A percentile compares a stretch with the other conserved stretches of the same genome.
These are phyloP conservation scores for Acacia crassicarpa DNA, from an alignment of 306 rosid genomes.

Conservation along the genomic window DNA sequence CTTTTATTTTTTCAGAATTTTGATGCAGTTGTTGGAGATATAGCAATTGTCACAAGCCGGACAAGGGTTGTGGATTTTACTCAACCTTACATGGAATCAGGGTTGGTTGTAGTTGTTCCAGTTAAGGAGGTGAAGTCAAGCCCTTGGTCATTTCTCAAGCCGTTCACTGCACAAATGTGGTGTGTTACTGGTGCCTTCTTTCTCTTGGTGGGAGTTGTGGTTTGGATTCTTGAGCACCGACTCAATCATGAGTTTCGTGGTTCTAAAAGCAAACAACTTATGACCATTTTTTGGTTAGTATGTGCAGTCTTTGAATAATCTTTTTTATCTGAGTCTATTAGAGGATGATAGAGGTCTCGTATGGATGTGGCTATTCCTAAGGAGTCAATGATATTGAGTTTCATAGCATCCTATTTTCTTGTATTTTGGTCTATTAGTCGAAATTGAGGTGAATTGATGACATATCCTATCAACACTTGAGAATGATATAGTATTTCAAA, in stretches of 20 bases:
- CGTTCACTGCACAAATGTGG: conserved; percentile 80
- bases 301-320: background rate
- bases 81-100: conserved; percentile 77
- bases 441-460: background rate
- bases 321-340: background rate
- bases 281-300: conserved; percentile 81
- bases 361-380: background rate
- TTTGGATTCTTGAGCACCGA: conserved; percentile 97
- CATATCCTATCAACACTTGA: background rate
- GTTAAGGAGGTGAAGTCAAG: conserved; percentile 59
- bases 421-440: background rate
- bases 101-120: conserved; percentile 74
- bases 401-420: conserved; percentile 2
- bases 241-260: conserved; percentile 80
- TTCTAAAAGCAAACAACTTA: conserved; percentile 73
- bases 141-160: conserved; percentile 85
- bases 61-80: conserved; percentile 87
- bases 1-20: conserved; percentile 50
- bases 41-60: conserved; percentile 77
- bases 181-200: conserved; percentile 66
- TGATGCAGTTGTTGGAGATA: conserved; percentile 89
- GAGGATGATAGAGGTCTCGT: background rate
- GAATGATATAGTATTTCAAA: background rate
- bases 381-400: background rate
- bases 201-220: conserved; percentile 77